A percentile compares a stretch with the other conserved stretches of the same genome.
These are phyloP conservation scores for Tricholomella constricta DNA, from an alignment of 768 basidiomycete genomes.

Conservation along the genomic window DNA sequence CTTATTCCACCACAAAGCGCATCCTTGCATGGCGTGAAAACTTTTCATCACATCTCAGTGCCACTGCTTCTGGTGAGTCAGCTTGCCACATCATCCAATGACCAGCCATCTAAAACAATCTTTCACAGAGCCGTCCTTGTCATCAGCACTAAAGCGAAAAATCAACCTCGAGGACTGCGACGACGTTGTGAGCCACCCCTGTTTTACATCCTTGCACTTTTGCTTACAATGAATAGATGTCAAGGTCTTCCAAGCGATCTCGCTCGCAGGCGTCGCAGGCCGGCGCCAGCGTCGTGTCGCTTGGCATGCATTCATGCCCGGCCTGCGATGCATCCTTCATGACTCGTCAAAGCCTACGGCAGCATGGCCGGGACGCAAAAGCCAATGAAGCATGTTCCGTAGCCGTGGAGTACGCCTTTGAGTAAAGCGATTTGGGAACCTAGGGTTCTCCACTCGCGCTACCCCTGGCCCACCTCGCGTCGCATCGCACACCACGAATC, in stretches of 20 bases:
- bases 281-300: constrained; percentile 38
- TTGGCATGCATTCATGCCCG: constrained; percentile 65
- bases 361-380: constrained; percentile 56
- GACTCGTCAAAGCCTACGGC: constrained; percentile 57
- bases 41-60: constrained; percentile 45
- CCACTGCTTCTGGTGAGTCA: constrained; percentile 42
- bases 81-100: background rate
- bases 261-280: constrained; percentile 38
- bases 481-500: constrained; percentile 10
- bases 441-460: constrained; percentile 1
- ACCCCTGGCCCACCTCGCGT: background rate
- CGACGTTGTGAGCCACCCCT: constrained; percentile 33
- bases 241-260: constrained; percentile 60
- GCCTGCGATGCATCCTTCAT: constrained; percentile 73
- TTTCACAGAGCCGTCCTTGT: constrained; percentile 29
- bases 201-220: background rate
- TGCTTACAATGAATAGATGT: constrained; percentile 36
- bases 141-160: constrained; percentile 53
- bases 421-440: constrained; percentile 28
- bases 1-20: constrained; percentile 60
- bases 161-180: constrained; percentile 47
- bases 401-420: constrained; percentile 76
- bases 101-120: constrained; percentile 12
- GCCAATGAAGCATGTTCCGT: constrained; percentile 71
- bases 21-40: constrained; percentile 73